Evolutionary conservation across 2,329 filamentous ascomycete species (phyloP), one percentile per base, ranked within the genome.

Genomic region (Paecilomyces variotii): DNA sequence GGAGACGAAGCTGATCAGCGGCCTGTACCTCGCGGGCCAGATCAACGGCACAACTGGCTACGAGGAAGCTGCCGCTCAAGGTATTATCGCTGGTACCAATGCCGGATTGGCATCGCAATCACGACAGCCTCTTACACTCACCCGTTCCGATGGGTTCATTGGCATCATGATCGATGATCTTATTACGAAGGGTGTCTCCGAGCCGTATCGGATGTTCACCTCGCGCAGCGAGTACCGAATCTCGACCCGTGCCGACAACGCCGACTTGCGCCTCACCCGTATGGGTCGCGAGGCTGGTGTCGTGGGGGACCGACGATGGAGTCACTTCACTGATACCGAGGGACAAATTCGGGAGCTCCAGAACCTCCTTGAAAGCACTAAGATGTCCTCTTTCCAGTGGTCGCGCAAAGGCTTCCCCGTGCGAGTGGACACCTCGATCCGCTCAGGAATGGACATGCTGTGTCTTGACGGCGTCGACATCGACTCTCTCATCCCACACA

Each of bases 41-140:
- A 97, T 99, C 74, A 99, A 99, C 73, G 94, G 94, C 53, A 99
- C 94, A 0, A 99, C 94, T 0, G 94, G 94, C 2, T 99, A 99
- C 72, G 94, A 99, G 76, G 94, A 99, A 79, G 94, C 94, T 9
- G 91, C 94, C 0, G 93, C 90, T 0, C 94, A 99, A 73, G 94
- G 94, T 9, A 82, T 99, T 53, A 78, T 99, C 12, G 94, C 94
- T 0, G 94, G 94, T 32, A 92, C 93, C 67, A 99, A 99, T 69
- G 94, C 94, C 0, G 94, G 93, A 2, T 83, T 94, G n/a, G 82
- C 87, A 1, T 85, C 92, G 0, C 82, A 84, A 61, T 83, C 83
- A 1, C 84, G 88, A 59, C 73, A 80, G 1, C 82, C 86, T 0
- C 80, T 95, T 61, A 83, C 83, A 0, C 78, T 99, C 30, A 87